A percentile compares a stretch with the other conserved stretches of the same genome.
These are phyloP conservation scores for Kuraishia hungarica DNA, from an alignment of 805 yeast genomes.

Conservation along the genomic window DNA sequence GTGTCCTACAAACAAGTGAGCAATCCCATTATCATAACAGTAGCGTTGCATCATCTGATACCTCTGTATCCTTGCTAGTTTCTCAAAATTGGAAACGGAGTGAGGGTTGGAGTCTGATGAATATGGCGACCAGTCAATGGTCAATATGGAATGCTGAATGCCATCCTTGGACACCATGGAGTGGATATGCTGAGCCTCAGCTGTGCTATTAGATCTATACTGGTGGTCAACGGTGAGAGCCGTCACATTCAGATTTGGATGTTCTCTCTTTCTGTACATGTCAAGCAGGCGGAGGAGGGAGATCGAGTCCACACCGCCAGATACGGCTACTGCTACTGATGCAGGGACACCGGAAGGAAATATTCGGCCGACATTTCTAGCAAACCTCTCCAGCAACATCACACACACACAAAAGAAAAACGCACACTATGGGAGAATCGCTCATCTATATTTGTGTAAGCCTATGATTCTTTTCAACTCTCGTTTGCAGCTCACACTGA, in stretches of 20 bases:
- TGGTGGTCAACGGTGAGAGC: conserved; percentile 67
- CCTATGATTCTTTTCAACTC: neutral
- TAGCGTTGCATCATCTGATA: conserved; percentile 32
- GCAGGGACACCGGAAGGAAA: neutral
- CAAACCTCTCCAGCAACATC: neutral
- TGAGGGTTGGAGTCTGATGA: conserved; percentile 5
- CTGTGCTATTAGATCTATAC: conserved; percentile 35
- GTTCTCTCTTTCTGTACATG: conserved; percentile 20
- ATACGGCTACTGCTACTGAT: conserved; percentile 45
- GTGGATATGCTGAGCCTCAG: conserved; percentile 38
- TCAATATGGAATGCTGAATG: conserved; percentile 17
- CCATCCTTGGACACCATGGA: conserved; percentile 11
- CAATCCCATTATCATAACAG: conserved; percentile 27
- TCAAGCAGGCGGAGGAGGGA: conserved; percentile 46
- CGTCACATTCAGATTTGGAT: conserved; percentile 23
- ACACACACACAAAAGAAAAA: neutral
- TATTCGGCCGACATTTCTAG: neutral
- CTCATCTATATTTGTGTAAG: neutral
- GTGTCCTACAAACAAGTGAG: conserved; percentile 53
- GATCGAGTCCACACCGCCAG: conserved; percentile 83
- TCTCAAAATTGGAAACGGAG: conserved; percentile 36
- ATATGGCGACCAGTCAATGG: conserved; percentile 11
- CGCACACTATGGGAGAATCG: too few relatives aligned
- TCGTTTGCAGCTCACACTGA: neutral
- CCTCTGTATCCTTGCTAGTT: conserved; percentile 48